Conservation (phyloP, 2,329 filamentous ascomycete genomes). For the Aspergillus sclerotialis region DNA sequence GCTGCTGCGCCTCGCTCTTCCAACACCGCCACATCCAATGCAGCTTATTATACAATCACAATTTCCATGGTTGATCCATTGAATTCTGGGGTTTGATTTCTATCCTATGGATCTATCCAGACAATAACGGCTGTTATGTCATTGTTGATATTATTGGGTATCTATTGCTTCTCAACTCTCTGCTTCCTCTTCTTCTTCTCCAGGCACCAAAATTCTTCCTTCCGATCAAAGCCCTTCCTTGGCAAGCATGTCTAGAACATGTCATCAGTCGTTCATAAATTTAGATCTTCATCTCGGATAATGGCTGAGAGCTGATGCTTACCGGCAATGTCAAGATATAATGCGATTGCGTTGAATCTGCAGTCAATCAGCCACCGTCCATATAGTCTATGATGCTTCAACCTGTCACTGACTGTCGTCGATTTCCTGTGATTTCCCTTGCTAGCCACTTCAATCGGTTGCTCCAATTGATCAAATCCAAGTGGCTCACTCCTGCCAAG, state of each 20-base stretch:
- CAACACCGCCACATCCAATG: no score
- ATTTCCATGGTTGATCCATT: no score
- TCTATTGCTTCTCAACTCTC: no score
- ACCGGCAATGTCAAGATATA: constrained; percentile 62
- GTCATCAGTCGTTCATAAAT: constrained; percentile 5
- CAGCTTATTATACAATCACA: no score
- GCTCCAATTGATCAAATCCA: constrained; percentile 62
- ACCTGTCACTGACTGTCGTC: constrained; percentile 40
- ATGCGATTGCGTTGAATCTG: constrained; percentile 57
- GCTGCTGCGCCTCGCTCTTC: no score
- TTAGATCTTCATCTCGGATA: no score
- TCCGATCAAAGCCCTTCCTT: constrained; percentile 50
- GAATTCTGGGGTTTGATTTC: no score
- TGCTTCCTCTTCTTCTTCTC: no score
- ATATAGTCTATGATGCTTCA: neutral
- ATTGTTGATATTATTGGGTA: constrained; percentile 1
- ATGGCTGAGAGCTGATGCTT: constrained; percentile 14
- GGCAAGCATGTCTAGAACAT: constrained; percentile 56
- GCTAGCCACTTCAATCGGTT: constrained; percentile 55
- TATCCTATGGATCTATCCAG: no score
- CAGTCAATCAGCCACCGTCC: constrained; percentile 1
- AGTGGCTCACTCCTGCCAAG: constrained; percentile 55
- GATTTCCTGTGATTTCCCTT: constrained; percentile 50
- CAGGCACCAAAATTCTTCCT: constrained; percentile 14
- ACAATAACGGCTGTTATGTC: no score